Evolutionary conservation across 768 basidiomycete species (phyloP).

Genomic region (Suillus subluteus): DNA sequence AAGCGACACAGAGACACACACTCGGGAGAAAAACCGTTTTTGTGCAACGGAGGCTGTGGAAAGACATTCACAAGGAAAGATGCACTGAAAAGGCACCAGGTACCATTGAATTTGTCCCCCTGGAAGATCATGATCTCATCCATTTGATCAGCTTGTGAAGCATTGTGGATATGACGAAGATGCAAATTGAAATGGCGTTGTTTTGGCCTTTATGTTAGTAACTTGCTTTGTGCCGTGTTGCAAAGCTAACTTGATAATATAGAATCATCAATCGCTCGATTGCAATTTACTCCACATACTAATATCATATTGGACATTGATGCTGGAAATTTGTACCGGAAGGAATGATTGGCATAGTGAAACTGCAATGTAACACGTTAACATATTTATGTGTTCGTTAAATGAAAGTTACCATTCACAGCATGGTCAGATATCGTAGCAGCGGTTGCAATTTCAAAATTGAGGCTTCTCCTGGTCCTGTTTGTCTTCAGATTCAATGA

Average conservation of each 20-base stretch:
- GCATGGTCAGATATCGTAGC: not conserved
- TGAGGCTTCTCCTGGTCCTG: conserved; percentile 1
- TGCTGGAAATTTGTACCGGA: not conserved
- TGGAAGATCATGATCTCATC: conserved; percentile 17
- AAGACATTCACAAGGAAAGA: conserved; percentile 90
- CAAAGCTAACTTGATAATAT: conserved; percentile 9
- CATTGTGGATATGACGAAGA: conserved; percentile 74
- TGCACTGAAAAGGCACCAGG: conserved; percentile 86
- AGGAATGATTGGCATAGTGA: not conserved
- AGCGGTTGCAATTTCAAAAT: not conserved
- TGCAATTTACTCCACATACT: conserved; percentile 11
- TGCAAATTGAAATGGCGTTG: conserved; percentile 19
- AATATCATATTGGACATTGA: conserved; percentile 9
- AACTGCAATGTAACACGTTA: conserved; percentile 12
- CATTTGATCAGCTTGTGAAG: conserved; percentile 65
- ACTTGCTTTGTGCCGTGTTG: not conserved
- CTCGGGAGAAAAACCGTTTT: conserved; percentile 82
- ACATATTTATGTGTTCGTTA: not conserved
- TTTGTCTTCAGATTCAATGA: conserved; percentile 32
- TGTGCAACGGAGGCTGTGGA: conserved; percentile 83
- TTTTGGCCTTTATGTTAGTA: conserved; percentile 2
- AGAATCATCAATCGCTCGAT: conserved; percentile 6
- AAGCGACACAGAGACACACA: conserved; percentile 86
- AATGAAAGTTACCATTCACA: conserved; percentile 8
- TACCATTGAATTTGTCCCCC: conserved; percentile 24